A percentile compares a stretch with the other conserved stretches of the same genome.
These are phyloP conservation scores for Gracilaria vermiculophylla DNA, from an alignment of 23 red algal species.

Conservation along the genomic window DNA sequence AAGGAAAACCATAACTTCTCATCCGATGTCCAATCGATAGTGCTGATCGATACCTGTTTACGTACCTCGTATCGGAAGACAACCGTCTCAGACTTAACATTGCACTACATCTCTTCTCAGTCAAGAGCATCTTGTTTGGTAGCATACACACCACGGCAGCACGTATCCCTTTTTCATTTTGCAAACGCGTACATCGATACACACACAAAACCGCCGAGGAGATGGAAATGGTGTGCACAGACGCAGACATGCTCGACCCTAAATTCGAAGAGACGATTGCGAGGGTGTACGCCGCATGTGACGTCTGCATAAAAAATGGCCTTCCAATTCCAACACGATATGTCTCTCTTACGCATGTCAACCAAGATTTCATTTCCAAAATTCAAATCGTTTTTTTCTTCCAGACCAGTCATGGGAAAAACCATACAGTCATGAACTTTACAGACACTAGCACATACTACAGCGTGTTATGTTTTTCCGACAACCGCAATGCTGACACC, in stretches of 20 bases:
- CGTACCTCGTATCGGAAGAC: too few relatives aligned
- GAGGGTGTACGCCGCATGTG: neutral
- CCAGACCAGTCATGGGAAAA: neutral
- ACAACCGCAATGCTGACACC: neutral
- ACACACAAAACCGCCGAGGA: conserved; percentile 11
- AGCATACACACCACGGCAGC: neutral
- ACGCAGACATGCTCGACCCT: neutral
- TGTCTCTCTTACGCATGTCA: conserved; percentile 26
- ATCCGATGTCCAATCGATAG: too few relatives aligned
- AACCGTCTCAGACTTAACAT: too few relatives aligned
- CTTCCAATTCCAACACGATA: neutral
- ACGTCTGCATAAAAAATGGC: neutral
- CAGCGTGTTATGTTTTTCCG: neutral
- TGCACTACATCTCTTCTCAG: too few relatives aligned
- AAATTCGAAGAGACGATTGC: neutral
- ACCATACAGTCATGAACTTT: neutral
- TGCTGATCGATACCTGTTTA: too few relatives aligned
- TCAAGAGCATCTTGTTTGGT: neutral
- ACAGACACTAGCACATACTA: conserved; percentile 19
- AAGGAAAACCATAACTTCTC: too few relatives aligned
- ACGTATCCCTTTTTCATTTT: neutral
- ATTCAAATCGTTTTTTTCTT: conserved; percentile 14
- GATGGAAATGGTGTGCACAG: neutral
- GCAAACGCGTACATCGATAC: conserved; percentile 10
- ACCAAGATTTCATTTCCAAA: conserved; percentile 17